phyloP scores from a whole-genome alignment of 129 eudicot species.

The Tagetes patula region DNA sequence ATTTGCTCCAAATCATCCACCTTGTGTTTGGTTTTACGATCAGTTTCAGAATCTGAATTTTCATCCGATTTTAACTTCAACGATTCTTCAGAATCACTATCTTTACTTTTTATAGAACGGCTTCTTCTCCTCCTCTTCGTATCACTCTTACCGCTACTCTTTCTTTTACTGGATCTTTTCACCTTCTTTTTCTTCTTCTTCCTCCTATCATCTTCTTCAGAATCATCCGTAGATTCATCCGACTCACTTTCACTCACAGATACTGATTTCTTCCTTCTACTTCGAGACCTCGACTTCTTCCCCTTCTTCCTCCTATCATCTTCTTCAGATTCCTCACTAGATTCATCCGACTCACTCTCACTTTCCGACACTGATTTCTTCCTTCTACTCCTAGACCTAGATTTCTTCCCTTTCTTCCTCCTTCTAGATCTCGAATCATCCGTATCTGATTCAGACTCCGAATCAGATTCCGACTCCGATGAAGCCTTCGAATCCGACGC shows the following conservation, averaged over 20 bases:
- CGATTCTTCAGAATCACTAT: slow-evolving; percentile 38
- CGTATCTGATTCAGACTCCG: slow-evolving; percentile 45
- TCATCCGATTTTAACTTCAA: slow-evolving; percentile 28
- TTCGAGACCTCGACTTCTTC: slow-evolving; percentile 39
- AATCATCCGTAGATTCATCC: slow-evolving; percentile 46
- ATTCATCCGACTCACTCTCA: slow-evolving; percentile 44
- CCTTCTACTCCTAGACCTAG: slow-evolving; percentile 28
- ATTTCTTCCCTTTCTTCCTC: slow-evolving; percentile 11
- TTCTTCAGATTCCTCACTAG: slow-evolving; percentile 38
- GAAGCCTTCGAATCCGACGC: slow-evolving; percentile 18
- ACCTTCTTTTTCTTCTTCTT: slow-evolving; percentile 27
- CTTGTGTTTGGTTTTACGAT: slow-evolving; percentile 23
- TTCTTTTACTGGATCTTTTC: slow-evolving; percentile 34
- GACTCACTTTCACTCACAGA: slow-evolving; percentile 50
- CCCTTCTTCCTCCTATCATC: slow-evolving; percentile 31
- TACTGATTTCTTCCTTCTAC: slow-evolving; percentile 42
- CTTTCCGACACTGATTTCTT: slow-evolving; percentile 37
- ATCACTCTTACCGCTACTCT: slow-evolving; percentile 35
- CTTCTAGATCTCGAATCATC: slow-evolving; percentile 32
- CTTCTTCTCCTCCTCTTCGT: slow-evolving; percentile 46
- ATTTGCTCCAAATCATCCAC: slow-evolving; percentile 39
- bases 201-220: slow-evolving; percentile 50
- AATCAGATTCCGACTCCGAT: slow-evolving; percentile 39
- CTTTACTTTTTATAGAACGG: slow-evolving; percentile 36
- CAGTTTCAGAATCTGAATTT: slow-evolving; percentile 37